Percentiles rank a stretch among this genome's conserved stretches.
These are phyloP conservation scores for Astrocystis sublimbata DNA, from an alignment of 495 filamentous ascomycete species.

Conservation along the genomic window DNA sequence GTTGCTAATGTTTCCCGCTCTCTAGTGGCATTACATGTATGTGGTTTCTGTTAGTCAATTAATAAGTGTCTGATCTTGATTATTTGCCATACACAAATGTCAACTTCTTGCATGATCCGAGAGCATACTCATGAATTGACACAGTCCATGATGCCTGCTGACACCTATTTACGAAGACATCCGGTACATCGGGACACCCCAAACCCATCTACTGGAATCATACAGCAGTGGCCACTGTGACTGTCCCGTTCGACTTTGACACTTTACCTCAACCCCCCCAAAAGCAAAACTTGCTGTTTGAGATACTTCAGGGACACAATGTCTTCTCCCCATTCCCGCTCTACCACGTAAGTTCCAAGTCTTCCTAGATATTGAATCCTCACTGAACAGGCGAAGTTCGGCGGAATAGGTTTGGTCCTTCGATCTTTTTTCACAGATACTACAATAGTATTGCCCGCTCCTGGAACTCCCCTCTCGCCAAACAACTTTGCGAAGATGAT, in stretches of 20 bases:
- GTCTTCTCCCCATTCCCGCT: conserved; percentile 9
- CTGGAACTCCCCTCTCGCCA: conserved; percentile 23
- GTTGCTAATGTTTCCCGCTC: background rate
- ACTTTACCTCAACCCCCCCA: conserved; percentile 22
- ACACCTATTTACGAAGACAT: background rate
- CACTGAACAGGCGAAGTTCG: background rate
- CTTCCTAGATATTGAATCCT: background rate
- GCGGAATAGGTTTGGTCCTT: conserved; percentile 12
- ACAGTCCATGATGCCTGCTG: background rate
- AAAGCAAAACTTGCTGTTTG: conserved; percentile 20
- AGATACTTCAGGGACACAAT: conserved; percentile 8
- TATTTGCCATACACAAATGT: too few species aligned
- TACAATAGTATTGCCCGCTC: conserved; percentile 26
- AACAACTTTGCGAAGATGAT: conserved; percentile 28
- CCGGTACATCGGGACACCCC: conserved; percentile 28
- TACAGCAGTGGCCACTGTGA: conserved; percentile 23
- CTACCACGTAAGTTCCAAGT: conserved; percentile 8
- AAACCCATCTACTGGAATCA: conserved; percentile 36
- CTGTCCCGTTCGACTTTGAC: conserved; percentile 20
- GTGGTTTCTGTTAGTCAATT: background rate
- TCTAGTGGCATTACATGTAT: conserved; percentile 16
- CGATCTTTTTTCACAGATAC: conserved; percentile 3
- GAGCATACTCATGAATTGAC: background rate
- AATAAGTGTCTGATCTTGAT: too few species aligned
- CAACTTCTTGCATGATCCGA: too few species aligned